A percentile compares a stretch with the other conserved stretches of the same genome.
These are phyloP conservation scores for Pseudisothecium myosuroides DNA, from an alignment of 225 moss, liverwort and hornwort species.

Conservation along the genomic window DNA sequence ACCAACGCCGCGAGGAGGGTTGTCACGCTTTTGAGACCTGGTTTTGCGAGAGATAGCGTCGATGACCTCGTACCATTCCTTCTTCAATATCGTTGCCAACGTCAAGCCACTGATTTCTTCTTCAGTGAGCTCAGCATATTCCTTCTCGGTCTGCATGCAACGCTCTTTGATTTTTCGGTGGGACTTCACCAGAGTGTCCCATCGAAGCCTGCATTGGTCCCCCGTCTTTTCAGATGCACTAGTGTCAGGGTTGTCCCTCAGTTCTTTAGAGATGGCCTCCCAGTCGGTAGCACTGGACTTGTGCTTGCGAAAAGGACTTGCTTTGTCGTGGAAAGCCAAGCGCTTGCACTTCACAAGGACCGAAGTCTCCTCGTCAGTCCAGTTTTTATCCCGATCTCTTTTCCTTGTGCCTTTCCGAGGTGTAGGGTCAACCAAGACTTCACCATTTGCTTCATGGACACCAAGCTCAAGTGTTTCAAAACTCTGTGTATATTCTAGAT, in stretches of 20 bases:
- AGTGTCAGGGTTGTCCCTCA: neutral
- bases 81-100: neutral
- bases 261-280: neutral
- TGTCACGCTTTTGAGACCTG: neutral
- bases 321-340: neutral
- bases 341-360: neutral
- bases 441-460: neutral
- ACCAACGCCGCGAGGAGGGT: too few relatives aligned
- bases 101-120: neutral
- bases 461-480: neutral
- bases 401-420: neutral
- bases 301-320: neutral
- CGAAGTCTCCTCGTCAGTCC: neutral
- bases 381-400: neutral
- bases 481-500: neutral
- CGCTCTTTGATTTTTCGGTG: neutral
- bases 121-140: neutral
- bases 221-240: neutral
- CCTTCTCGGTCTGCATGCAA: neutral
- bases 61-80: neutral
- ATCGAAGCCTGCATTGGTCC: neutral
- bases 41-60: neutral
- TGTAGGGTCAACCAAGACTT: neutral
- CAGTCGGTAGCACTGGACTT: neutral
- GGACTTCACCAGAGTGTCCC: slow-evolving; percentile 1